Evolutionary conservation across 768 basidiomycete species (phyloP), one percentile per base, ranked within the genome.

Genomic region (Trametes cubensis): DNA sequence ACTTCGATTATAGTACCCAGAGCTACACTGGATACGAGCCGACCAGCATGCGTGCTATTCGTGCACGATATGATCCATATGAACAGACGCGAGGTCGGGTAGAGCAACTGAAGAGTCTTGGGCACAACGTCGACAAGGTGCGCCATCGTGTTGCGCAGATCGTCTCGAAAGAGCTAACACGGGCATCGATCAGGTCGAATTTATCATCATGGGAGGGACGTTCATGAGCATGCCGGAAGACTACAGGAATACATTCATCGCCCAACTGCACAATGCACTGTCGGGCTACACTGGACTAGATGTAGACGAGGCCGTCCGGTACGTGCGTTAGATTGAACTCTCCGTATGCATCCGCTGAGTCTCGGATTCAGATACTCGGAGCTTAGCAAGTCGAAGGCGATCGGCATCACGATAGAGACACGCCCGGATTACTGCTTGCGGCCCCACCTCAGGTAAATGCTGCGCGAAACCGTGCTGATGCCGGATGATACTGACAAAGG

Each of bases 201-300:
- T 88, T 67, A 98, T 97, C 66, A 83, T 96, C 63, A 98, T 98
- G 97, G 97, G 97, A 23, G 97, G 97, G 47, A 99, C 97, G 13
- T 99, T 99, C 75, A 98, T 99, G 95, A 98, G 95, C 71, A 96
- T 98, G 90, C 92, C 95, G 40, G 95, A 98, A 74, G 92, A 94
- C 47, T 98, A 99, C 73, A 85, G 97, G 62, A 87, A 85, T 62
- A 88, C 91, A 66, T 99, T 99, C 67, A 84, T 98, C 57, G 95
- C 96, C 1, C 95, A 98, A 63, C 80, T 99, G 58, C 97, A 98
- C 74, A 98, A 98, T 73, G 96, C 97, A 1, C 79, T 99, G 6
- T 95, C 93, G 17, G 97, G 97, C 0, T 95, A 92, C 71, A 98
- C 95, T 1, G 94, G 94, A 1, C 82, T 85, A 2, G 90, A 98